Base-by-base conservation (phyloP, 2,329 filamentous ascomycete species). In the Aspergillus sp. region DNA sequence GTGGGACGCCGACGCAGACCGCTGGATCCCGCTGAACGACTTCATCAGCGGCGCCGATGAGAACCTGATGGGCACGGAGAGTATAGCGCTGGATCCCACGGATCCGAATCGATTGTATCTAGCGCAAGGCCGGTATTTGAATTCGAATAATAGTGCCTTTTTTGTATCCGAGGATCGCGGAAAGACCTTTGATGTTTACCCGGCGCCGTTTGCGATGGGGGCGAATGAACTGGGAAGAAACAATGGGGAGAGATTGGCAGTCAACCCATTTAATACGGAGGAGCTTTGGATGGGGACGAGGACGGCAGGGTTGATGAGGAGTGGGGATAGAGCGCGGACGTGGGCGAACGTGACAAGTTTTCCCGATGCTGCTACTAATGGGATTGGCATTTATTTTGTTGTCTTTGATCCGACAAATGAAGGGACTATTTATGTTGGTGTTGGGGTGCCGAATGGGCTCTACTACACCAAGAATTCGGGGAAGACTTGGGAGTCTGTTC, bases 11-110 rank as follows among this genome's bases (percentile, higher is more conserved):
- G 5, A 24, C 15, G 24, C n/a, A 20, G 52, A 55, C 45, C 50
- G 55, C 57, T 61, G 59, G 59, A 55, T 60, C n/a, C 59, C 59
- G 0, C n/a, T 61, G n/a, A 61, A 56, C 45, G 59, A 61, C 27
- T 60, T 61, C 22, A 51, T 61, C n/a, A 39, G 53, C 13, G 30
- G 27, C 2, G 59, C 53, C 13, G 59, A 61, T n/a, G 57, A 57
- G 34, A 61, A 61, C n/a, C 46, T 61, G 17, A 33, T 61, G 7
- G 59, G 59, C 8, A 61, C 59, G 7, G 59, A 61, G 54, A 61
- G 59, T 37, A 44, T 61, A 9, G 59, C 59, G 5, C 34, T 57
- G 34, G 59, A 61, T 15, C 59, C 59, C 9, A 54, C 40, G 12
- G 54, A 61, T 39, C 57, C 59, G 2, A 45, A 61, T 24, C 53